phyloP scores from a whole-genome alignment of 192 early-diverging fungal species.

The Radiomyces spectabilis region DNA sequence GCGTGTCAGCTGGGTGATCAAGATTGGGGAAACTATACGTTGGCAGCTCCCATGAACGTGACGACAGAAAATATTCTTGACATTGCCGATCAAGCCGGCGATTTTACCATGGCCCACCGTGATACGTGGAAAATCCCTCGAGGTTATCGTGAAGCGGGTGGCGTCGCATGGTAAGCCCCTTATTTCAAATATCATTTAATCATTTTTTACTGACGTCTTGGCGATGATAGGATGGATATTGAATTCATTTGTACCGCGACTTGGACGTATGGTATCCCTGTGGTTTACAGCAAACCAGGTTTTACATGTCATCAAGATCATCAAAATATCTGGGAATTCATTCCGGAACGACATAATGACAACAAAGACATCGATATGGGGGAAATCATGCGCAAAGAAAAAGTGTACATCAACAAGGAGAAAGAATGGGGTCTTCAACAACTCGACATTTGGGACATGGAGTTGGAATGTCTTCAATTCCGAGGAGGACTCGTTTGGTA shows the following conservation, averaged over 20 bases:
- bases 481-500: constrained; percentile 6
- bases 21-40: constrained; percentile 8
- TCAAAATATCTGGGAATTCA: constrained; percentile 14
- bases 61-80: constrained; percentile 3
- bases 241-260: constrained; percentile 19
- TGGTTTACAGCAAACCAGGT: constrained; percentile 6
- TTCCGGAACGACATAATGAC: constrained; percentile 1
- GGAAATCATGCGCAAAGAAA: constrained; percentile 5
- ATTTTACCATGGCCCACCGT: constrained; percentile 19
- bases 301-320: constrained; percentile 24
- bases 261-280: constrained; percentile 10
- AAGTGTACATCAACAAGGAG: constrained; percentile 11
- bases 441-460: constrained; percentile 21
- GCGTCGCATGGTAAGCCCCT: constrained; percentile 8
- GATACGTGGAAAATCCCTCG: constrained; percentile 13
- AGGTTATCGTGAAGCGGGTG: constrained; percentile 20
- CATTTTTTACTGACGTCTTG: too few relatives aligned
- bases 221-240: constrained; percentile 12
- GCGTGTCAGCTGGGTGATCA: constrained; percentile 10
- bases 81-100: constrained; percentile 19
- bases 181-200: background rate
- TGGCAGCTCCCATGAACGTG: background rate
- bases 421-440: constrained; percentile 17
- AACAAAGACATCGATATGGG: constrained; percentile 7
- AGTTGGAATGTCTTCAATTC: constrained; percentile 19